These are phyloP conservation scores for Oxytropis ochrocephala DNA, from an alignment of 306 rosid genomes.

Conservation along the genomic window DNA sequence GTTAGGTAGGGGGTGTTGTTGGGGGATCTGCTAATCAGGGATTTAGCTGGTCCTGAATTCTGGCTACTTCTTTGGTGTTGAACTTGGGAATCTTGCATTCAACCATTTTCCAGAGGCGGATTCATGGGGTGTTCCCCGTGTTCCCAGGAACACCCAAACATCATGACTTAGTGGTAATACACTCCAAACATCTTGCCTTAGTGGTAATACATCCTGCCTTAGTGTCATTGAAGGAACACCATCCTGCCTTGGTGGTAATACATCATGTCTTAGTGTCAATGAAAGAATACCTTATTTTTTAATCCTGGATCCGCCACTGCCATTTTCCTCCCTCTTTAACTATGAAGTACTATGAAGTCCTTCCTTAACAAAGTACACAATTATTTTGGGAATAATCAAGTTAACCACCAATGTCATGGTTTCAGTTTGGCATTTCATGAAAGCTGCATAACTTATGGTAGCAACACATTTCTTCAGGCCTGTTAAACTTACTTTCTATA, in stretches of 20 bases:
- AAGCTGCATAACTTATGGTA: conserved; percentile 1
- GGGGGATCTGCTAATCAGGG: conserved; percentile 1
- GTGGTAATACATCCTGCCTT: too few species aligned
- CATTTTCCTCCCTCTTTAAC: not conserved
- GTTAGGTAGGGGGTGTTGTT: not conserved
- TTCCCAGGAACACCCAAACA: too few species aligned
- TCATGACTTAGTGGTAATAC: too few species aligned
- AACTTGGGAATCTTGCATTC: not conserved
- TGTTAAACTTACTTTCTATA: not conserved
- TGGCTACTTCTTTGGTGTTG: not conserved
- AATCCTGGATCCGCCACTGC: too few species aligned
- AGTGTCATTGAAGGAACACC: too few species aligned
- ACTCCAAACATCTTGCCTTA: too few species aligned
- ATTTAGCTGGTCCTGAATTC: not conserved
- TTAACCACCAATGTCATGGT: not conserved
- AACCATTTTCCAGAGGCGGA: too few species aligned
- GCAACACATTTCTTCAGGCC: not conserved
- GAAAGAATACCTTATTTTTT: too few species aligned
- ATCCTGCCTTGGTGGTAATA: too few species aligned
- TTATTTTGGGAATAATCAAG: not conserved
- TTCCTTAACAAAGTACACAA: not conserved
- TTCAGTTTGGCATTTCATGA: conserved; percentile 11
- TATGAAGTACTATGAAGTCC: not conserved
- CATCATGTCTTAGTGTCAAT: too few species aligned
- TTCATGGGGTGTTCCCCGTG: too few species aligned